A percentile compares a stretch with the other conserved stretches of the same genome.
These are phyloP conservation scores for Cryphonectria parasitica DNA, from an alignment of 2,329 filamentous ascomycete genomes.

Conservation along the genomic window DNA sequence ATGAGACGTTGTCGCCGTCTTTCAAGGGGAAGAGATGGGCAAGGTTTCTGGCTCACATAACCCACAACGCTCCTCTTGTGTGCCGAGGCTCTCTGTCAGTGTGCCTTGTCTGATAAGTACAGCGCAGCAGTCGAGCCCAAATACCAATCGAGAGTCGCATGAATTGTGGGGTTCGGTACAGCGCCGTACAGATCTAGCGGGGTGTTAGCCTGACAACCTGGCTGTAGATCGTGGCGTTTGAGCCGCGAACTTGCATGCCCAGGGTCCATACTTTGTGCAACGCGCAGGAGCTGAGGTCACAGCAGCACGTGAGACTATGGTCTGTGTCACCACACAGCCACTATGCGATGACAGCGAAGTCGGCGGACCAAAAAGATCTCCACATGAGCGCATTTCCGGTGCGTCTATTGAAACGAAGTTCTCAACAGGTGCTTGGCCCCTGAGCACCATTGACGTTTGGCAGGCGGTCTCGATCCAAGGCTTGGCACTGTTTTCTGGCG, in stretches of 20 bases:
- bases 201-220: conserved; percentile 16
- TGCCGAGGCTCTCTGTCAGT: background rate
- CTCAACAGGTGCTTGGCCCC: conserved; percentile 19
- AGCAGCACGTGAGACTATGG: conserved; percentile 5
- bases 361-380: background rate
- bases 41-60: background rate
- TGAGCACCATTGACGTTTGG: conserved; percentile 15
- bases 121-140: background rate
- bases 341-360: conserved; percentile 6
- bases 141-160: background rate
- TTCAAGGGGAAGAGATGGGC: background rate
- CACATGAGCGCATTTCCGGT: conserved; percentile 9
- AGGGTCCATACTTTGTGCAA: conserved; percentile 12
- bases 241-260: conserved; percentile 20
- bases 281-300: conserved; percentile 11
- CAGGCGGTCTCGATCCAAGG: conserved; percentile 19
- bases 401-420: conserved; percentile 25
- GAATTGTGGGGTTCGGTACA: background rate
- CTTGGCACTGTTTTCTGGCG: conserved; percentile 19
- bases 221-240: conserved; percentile 24
- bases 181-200: conserved; percentile 14
- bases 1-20: conserved; percentile 10
- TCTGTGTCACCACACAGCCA: conserved; percentile 1
- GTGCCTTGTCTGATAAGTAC: background rate
- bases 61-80: background rate